These are phyloP conservation scores for Trichoderma sp. DNA, from an alignment of 2,329 filamentous ascomycete species.

Conservation along the genomic window DNA sequence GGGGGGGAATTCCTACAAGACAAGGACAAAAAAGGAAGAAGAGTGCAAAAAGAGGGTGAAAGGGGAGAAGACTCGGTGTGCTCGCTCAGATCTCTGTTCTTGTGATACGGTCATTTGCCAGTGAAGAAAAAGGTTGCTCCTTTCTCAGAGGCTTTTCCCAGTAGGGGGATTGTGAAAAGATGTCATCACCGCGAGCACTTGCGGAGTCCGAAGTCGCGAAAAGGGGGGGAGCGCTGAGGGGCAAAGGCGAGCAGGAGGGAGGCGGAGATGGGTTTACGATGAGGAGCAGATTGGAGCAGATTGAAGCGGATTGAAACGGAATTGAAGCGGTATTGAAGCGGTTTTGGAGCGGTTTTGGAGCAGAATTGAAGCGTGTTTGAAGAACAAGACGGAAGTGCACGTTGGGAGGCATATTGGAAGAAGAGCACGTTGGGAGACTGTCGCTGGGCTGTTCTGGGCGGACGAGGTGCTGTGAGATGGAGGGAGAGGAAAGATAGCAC, in stretches of 20 bases:
- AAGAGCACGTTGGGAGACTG: background rate
- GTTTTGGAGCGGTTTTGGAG: no score
- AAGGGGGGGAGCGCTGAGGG: background rate
- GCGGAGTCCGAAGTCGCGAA: background rate
- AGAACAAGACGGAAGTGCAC: background rate
- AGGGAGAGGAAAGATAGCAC: background rate
- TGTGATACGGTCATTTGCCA: constrained; percentile 7
- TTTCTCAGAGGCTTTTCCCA: background rate
- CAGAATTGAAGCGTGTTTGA: no score
- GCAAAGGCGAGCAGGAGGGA: background rate
- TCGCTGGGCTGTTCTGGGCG: background rate
- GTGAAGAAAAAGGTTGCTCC: background rate
- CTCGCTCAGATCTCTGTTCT: constrained; percentile 57
- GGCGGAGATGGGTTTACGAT: background rate
- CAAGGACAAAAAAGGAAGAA: background rate
- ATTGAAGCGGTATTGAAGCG: no score
- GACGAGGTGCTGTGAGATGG: background rate
- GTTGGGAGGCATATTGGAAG: background rate
- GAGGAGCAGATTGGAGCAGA: background rate
- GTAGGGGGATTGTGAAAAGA: background rate
- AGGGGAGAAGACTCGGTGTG: background rate
- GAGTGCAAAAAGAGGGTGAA: constrained; percentile 2
- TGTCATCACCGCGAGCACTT: constrained; percentile 20
- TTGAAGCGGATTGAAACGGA: background rate
- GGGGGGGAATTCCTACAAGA: background rate